These are phyloP conservation scores for Tulasnella sp. DNA, from an alignment of 768 basidiomycete species.

Conservation along the genomic window DNA sequence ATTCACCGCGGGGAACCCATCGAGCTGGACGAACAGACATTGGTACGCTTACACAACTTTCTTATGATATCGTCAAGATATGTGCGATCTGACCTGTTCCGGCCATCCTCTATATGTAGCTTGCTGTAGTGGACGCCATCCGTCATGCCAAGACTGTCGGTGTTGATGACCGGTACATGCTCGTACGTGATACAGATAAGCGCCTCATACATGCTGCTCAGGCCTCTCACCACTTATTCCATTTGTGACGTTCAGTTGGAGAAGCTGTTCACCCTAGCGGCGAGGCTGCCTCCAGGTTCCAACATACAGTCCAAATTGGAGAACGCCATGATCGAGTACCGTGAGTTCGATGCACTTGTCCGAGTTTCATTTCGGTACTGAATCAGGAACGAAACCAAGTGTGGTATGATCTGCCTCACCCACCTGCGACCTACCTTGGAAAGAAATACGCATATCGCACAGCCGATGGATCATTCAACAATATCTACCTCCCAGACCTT, in stretches of 20 bases:
- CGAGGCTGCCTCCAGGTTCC: slow-evolving; percentile 33
- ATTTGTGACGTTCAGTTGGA: too few relatives aligned
- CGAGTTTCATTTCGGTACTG: too few relatives aligned
- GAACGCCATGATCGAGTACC: slow-evolving; percentile 39
- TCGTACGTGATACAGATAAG: slow-evolving; percentile 37
- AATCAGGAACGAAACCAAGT: slow-evolving; percentile 39
- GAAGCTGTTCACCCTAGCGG: slow-evolving; percentile 47
- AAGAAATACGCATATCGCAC: slow-evolving; percentile 30
- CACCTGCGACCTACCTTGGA: slow-evolving; percentile 44
- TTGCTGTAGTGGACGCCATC: slow-evolving; percentile 32
- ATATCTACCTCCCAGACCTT: slow-evolving; percentile 52
- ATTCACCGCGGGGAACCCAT: slow-evolving; percentile 9
- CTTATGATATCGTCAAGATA: not conserved
- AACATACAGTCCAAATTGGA: slow-evolving; percentile 33
- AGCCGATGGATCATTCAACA: slow-evolving; percentile 73
- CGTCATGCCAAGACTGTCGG: slow-evolving; percentile 33
- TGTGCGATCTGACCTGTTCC: too few relatives aligned
- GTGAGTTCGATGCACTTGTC: slow-evolving; percentile 40
- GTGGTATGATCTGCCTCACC: slow-evolving; percentile 72
- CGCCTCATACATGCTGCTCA: too few relatives aligned
- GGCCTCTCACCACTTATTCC: too few relatives aligned
- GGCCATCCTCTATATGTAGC: too few relatives aligned
- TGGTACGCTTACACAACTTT: not conserved
- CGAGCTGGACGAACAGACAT: slow-evolving; percentile 8
- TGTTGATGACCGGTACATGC: slow-evolving; percentile 47